Percentiles rank a stretch among this genome's conserved stretches.
phyloP scores from a whole-genome alignment of 352 stramenopile genomes.

The Thraustochytrium striatum region DNA sequence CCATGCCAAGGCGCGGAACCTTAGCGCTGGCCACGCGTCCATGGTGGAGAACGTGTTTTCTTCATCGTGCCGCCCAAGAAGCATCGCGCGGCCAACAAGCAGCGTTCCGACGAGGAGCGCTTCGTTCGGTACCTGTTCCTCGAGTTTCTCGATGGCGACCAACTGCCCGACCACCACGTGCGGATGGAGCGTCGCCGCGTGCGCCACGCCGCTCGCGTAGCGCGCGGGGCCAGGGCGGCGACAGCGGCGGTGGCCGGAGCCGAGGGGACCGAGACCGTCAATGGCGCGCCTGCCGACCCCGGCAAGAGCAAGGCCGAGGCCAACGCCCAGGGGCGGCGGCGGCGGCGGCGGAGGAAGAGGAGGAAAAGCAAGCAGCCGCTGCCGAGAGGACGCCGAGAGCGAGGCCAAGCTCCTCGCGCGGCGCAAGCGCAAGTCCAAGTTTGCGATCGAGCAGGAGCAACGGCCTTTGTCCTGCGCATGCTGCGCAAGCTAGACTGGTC shows the following conservation, averaged over 20 bases:
- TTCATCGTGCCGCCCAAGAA: constrained; percentile 81
- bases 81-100: constrained; percentile 63
- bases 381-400: no score
- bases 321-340: constrained; percentile 78
- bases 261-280: no score
- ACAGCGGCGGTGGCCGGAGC: no score
- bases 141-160: constrained; percentile 72
- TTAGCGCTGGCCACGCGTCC: constrained; percentile 75
- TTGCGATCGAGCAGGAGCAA: no score
- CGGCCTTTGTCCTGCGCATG: constrained; percentile 78
- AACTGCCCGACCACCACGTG: constrained; percentile 78
- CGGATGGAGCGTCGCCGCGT: constrained; percentile 89
- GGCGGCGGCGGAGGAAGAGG: no score
- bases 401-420: no score
- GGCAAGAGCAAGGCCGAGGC: no score
- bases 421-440: no score
- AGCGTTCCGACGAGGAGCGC: constrained; percentile 67
- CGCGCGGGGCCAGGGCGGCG: no score
- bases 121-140: constrained; percentile 87
- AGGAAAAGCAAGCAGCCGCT: constrained; percentile 3
- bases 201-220: no score
- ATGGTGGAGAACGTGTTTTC: constrained; percentile 84
- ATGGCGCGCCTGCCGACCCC: no score
- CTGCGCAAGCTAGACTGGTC: constrained; percentile 63
- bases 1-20: constrained; percentile 85